Evolutionary conservation across 2,329 filamentous ascomycete genomes (phyloP).

Genomic region (Harringtonia aguacate): DNA sequence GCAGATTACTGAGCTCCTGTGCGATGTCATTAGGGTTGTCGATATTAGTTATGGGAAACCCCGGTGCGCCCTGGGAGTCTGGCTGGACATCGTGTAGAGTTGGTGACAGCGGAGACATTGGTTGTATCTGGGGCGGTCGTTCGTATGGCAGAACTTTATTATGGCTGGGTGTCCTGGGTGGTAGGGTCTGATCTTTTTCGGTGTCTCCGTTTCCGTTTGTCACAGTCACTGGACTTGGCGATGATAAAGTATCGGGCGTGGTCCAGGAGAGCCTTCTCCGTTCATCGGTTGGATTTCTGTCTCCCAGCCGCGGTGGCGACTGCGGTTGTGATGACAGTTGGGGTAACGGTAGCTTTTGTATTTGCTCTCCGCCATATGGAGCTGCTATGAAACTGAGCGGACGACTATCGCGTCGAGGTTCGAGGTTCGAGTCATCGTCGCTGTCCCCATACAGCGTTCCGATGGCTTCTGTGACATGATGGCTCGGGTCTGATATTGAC

Average conservation of each 20-base stretch:
- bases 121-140: slow-evolving; percentile 19
- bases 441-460: slow-evolving; percentile 80
- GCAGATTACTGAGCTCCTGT: slow-evolving; percentile 84
- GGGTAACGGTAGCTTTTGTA: slow-evolving; percentile 20
- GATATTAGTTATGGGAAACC: slow-evolving; percentile 82
- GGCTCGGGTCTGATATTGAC: slow-evolving; percentile 74
- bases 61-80: slow-evolving; percentile 43
- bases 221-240: slow-evolving; percentile 1
- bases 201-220: slow-evolving; percentile 22
- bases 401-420: slow-evolving; percentile 41
- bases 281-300: slow-evolving; percentile 8
- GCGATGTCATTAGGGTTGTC: slow-evolving; percentile 82
- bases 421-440: slow-evolving; percentile 46
- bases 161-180: slow-evolving; percentile 27
- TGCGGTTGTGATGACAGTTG: neutral
- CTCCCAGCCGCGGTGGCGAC: slow-evolving; percentile 10
- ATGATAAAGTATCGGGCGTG: too few relatives aligned
- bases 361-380: slow-evolving; percentile 41
- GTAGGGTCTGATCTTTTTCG: slow-evolving; percentile 24
- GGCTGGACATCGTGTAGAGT: slow-evolving; percentile 43
- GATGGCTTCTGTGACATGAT: slow-evolving; percentile 92
- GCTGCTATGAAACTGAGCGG: slow-evolving; percentile 66
- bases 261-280: neutral
- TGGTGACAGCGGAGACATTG: slow-evolving; percentile 38
- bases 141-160: slow-evolving; percentile 29